These are phyloP conservation scores for Ophiostoma pallidulum DNA, from an alignment of 2,329 filamentous ascomycete genomes.

Conservation along the genomic window DNA sequence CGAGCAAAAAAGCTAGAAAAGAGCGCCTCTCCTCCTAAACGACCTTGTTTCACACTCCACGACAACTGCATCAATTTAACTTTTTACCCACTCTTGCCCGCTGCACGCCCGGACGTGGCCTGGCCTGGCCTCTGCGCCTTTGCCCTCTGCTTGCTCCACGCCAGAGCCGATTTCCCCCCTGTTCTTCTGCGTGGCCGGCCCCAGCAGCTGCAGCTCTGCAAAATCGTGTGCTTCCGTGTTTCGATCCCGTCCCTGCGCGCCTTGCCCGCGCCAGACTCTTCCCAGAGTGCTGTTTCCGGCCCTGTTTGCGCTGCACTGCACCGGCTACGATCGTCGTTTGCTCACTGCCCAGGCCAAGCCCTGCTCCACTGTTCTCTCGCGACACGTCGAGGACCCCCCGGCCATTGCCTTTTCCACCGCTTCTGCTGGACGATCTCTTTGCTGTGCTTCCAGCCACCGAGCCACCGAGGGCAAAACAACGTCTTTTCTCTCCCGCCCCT, in stretches of 20 bases:
- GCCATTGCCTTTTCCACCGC: too few species aligned
- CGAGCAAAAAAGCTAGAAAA: not conserved
- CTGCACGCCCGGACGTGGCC: not conserved
- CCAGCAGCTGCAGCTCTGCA: not conserved
- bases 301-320: not conserved
- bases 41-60: conserved; percentile 1
- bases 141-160: too few species aligned
- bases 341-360: not conserved
- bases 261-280: too few species aligned
- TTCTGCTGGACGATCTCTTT: not conserved
- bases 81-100: conserved; percentile 5
- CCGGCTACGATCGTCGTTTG: conserved; percentile 1
- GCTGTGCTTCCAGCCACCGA: not conserved
- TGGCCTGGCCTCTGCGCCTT: too few species aligned
- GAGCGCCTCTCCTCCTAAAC: not conserved
- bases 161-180: not conserved
- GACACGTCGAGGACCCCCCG: too few species aligned
- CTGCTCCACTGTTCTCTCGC: not conserved
- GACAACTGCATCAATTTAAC: conserved; percentile 7
- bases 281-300: not conserved
- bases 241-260: not conserved
- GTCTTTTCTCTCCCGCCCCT: conserved; percentile 2
- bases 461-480: not conserved
- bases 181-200: not conserved
- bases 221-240: conserved; percentile 5